Percentiles rank a stretch among this genome's conserved stretches.
phyloP scores from a whole-genome alignment of 176 grass and related monocot genomes.

The Hordeum marinum region DNA sequence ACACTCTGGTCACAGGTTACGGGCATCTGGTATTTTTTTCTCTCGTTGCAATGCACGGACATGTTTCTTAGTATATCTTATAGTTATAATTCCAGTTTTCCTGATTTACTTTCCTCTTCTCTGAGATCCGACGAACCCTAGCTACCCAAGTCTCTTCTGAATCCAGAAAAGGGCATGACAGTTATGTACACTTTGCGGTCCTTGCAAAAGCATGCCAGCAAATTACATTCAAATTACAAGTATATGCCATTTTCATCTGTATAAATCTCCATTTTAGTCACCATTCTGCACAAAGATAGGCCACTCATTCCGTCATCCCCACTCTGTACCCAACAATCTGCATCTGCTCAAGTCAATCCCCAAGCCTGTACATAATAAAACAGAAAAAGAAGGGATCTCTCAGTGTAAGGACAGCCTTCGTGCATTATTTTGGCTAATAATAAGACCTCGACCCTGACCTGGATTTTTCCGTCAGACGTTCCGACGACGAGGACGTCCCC shows the following conservation, averaged over 20 bases:
- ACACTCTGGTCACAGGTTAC: no score
- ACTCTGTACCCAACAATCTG: not conserved
- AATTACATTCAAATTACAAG: not conserved
- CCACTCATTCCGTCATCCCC: not conserved
- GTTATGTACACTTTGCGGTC: no score
- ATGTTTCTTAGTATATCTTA: no score
- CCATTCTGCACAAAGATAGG: not conserved
- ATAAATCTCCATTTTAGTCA: not conserved
- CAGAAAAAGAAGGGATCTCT: not conserved
- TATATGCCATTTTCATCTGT: not conserved
- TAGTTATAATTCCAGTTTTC: no score
- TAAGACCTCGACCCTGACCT: constrained; percentile 12
- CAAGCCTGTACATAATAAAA: constrained; percentile 31
- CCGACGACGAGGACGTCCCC: constrained; percentile 56
- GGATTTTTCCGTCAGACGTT: constrained; percentile 57
- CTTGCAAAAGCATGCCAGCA: not conserved
- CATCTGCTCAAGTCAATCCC: constrained; percentile 35
- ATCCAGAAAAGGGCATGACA: no score
- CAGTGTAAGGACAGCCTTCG: not conserved
- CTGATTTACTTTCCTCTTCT: no score
- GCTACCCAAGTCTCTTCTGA: no score
- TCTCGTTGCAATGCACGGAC: no score
- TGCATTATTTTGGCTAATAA: no score
- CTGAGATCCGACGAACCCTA: no score
- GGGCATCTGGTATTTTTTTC: no score